phyloP scores from a whole-genome alignment of 192 early-diverging fungal species.

The Phycomyces blakesleeanus region DNA sequence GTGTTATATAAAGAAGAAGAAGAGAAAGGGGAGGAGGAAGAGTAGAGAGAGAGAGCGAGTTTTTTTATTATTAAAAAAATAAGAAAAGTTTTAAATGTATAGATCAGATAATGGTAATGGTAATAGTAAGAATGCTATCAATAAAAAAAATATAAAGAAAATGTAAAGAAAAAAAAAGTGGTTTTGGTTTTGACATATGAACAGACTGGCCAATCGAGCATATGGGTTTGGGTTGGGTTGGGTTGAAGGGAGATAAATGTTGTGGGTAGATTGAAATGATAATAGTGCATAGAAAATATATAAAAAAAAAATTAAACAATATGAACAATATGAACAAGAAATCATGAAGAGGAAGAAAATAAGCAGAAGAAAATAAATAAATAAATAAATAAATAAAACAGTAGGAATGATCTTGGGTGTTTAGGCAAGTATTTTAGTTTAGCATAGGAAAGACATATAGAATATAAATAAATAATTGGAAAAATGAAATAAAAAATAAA shows the following conservation, averaged over 20 bases:
- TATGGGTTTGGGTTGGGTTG: too few relatives aligned
- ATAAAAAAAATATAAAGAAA: too few relatives aligned
- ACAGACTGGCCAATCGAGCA: conserved; percentile 19
- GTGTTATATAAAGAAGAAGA: background rate
- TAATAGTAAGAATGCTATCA: too few relatives aligned
- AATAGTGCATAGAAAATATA: background rate
- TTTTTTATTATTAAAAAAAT: conserved; percentile 10
- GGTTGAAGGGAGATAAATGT: too few relatives aligned
- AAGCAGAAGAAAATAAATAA: conserved; percentile 4
- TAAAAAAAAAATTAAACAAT: background rate
- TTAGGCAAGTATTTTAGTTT: background rate
- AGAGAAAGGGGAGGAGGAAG: conserved; percentile 2
- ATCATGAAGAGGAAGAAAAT: background rate
- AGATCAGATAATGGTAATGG: too few relatives aligned
- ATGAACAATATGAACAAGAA: conserved; percentile 2
- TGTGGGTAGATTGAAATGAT: background rate
- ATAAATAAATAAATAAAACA: conserved; percentile 2
- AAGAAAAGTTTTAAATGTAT: too few relatives aligned
- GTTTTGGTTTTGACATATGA: background rate
- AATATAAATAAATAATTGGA: conserved; percentile 3
- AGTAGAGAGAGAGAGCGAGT: background rate
- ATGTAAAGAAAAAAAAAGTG: background rate
- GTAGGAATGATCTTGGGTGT: background rate
- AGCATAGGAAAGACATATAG: conserved; percentile 8
- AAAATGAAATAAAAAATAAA: conserved; percentile 1